These are phyloP conservation scores for Trichosporon coremiiforme DNA, from an alignment of 1,284 basidiomycete species.

Conservation along the genomic window DNA sequence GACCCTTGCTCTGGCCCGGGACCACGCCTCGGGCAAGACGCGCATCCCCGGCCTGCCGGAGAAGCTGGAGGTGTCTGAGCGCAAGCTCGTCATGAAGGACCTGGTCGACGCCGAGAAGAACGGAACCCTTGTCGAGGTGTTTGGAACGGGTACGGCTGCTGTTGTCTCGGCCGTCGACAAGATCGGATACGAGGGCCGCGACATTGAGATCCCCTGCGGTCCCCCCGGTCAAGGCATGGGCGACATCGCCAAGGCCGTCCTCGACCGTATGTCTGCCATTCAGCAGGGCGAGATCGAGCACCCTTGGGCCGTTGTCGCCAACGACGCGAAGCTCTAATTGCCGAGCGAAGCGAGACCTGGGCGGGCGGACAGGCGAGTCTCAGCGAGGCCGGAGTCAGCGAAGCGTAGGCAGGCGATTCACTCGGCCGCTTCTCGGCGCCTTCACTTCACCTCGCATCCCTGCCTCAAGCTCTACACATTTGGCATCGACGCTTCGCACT, in stretches of 20 bases:
- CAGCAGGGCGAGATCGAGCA: slow-evolving; percentile 83
- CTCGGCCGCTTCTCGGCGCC: too few relatives aligned
- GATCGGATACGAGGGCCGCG: slow-evolving; percentile 84
- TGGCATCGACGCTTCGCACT: too few relatives aligned
- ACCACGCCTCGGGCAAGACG: slow-evolving; percentile 67
- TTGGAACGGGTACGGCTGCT: slow-evolving; percentile 90
- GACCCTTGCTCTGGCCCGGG: slow-evolving; percentile 77
- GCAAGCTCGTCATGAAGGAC: slow-evolving; percentile 86
- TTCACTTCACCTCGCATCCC: too few relatives aligned
- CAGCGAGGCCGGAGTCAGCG: too few relatives aligned
- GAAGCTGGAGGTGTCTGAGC: slow-evolving; percentile 75
- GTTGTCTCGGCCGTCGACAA: slow-evolving; percentile 77
- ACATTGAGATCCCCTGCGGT: slow-evolving; percentile 83
- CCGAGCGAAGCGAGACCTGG: background rate
- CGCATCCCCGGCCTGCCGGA: slow-evolving; percentile 66
- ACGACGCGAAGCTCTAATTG: slow-evolving; percentile 24
- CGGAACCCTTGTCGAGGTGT: slow-evolving; percentile 82
- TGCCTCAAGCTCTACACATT: too few relatives aligned
- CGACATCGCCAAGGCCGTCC: slow-evolving; percentile 75
- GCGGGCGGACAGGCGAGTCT: too few relatives aligned
- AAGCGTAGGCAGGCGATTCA: too few relatives aligned
- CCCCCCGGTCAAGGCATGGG: slow-evolving; percentile 74
- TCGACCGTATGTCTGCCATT: slow-evolving; percentile 82
- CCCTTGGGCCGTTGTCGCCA: slow-evolving; percentile 66
- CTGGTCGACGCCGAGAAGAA: slow-evolving; percentile 70